phyloP scores from a whole-genome alignment of 2,329 filamentous ascomycete species.

The Zasmidium angulare region DNA sequence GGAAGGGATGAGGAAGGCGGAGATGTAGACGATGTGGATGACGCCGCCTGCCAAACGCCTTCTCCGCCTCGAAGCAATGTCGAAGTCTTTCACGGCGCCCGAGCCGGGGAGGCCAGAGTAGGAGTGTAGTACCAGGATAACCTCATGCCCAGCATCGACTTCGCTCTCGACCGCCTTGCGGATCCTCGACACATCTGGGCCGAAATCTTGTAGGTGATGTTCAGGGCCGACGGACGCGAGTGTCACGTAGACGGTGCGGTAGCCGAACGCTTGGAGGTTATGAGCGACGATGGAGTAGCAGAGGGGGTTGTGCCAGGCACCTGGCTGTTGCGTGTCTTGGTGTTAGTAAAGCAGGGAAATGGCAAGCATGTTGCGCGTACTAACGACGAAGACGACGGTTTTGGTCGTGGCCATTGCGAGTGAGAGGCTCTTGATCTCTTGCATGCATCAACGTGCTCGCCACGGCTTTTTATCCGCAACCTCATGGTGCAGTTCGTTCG shows the following conservation, averaged over 20 bases:
- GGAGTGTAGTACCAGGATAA: conserved; percentile 32
- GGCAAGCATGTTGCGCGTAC: too few species aligned
- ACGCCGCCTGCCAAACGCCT: background rate
- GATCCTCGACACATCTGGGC: conserved; percentile 8
- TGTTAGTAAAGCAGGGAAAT: too few species aligned
- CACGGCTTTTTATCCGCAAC: too few species aligned
- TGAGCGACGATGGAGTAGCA: conserved; percentile 1
- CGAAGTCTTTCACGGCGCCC: conserved; percentile 24
- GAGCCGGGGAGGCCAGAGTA: conserved; percentile 31
- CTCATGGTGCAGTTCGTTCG: too few species aligned
- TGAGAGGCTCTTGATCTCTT: too few species aligned
- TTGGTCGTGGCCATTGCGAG: too few species aligned
- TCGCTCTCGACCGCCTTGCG: conserved; percentile 16
- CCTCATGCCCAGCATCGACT: conserved; percentile 25
- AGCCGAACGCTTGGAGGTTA: conserved; percentile 5
- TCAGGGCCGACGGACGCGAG: conserved; percentile 7
- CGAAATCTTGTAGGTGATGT: conserved; percentile 5
- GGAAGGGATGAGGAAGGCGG: background rate
- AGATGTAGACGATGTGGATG: background rate
- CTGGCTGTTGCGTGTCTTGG: conserved; percentile 3
- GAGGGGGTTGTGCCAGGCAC: conserved; percentile 13
- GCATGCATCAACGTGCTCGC: too few species aligned
- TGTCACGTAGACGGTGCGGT: conserved; percentile 6
- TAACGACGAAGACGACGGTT: too few species aligned
- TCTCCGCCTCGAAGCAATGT: background rate